Base-by-base conservation (phyloP, 208 protist genomes). In the Wallacemonas sp. region DNA sequence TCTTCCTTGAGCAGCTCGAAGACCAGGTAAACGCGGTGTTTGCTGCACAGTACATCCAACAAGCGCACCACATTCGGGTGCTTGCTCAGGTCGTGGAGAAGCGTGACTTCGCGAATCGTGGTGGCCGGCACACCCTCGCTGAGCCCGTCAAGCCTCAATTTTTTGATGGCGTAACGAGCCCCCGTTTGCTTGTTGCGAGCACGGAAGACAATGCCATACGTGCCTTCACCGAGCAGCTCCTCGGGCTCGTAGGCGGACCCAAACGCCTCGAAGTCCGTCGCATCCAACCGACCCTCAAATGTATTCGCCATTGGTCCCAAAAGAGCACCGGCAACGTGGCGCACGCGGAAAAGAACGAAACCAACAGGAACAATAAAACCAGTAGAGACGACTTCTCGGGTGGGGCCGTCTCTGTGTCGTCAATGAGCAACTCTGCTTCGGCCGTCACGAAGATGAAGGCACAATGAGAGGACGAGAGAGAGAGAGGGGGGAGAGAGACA, bases 1-100 rank as follows among this genome's bases (percentile, higher is more conserved):
- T 99, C 97, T 59, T 98, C 87, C 32, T 98, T 84, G 5, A 98
- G 76, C 54, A 96, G 93, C 79, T 99, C 98, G 71, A 99, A 99
- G 33, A 99, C 97, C 13, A 99, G 76, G 39, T 97, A 98, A 1
- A 99, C 85, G 39, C 97, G 97, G 53, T 92, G 93, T 22, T 97
- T 76, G n/a, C 83, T 89, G 69, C 97, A 97, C n/a, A 99, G 79
- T 3, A 99, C 95, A 42, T 99, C 97, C 12, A 97, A 75, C 21
- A 99, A 81, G 19, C 80, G 81, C 30, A 98, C 91, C 0, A 98
- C 79, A 66, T 97, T 97, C 0, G 89, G 84, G 64, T 97, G 92
- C 66, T 92, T 79, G 69, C 68, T 78, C 2, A 98, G 79, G 37
- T 97, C 91, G 34, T 95, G 85, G 37, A 98, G 78, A 2, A 97